Evolutionary conservation across 2,329 filamentous ascomycete species (phyloP), one percentile per base, ranked within the genome.

Genomic region (Cordyceps pruinosa): DNA sequence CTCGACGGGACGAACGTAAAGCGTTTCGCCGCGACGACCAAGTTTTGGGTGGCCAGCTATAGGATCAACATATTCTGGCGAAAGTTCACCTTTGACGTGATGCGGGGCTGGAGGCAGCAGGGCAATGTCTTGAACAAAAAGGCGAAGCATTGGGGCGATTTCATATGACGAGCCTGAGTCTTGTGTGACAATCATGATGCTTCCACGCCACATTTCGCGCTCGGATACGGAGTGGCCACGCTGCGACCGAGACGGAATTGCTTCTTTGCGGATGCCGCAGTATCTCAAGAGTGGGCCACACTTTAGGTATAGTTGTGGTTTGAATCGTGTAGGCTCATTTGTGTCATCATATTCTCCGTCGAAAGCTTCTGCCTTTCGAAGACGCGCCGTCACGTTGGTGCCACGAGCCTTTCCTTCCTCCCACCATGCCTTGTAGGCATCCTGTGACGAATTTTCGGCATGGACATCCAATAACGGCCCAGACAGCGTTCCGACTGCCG

Each of bases 241-340:
- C 41, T 64, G 66, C 7, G 66, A 49, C 52, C 67, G 64, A 7
- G 61, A 67, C 0, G 74, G 66, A 48, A 73, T 66, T 65, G 77
- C 75, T 71, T 96, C 83, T 39, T 78, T 78, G 41, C 87, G 84
- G 42, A 96, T 84, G 21, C 95, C 94, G 56, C 88, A 93, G 69
- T 96, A 99, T 59, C 94, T 85, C 61, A 99, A 75, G 23, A 99
- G 75, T 6, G 94, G 94, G 0, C 94, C 94, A 66, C 93, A 96
- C 71, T 91, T 92, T 55, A 99, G 77, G 68, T 89, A 92, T 37
- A 99, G 72, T 3, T 84, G 81, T 23, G 94, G 94, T 63, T 88
- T 88, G 72, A 97, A 99, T 58, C 81, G 81, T 19, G 88, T 90
- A 17, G 82, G 81, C 39, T 75, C 77, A 34, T 82, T 79, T 37